Evolutionary conservation across 2,329 filamentous ascomycete genomes (phyloP).

Genomic region (Hypoxylon sp.): DNA sequence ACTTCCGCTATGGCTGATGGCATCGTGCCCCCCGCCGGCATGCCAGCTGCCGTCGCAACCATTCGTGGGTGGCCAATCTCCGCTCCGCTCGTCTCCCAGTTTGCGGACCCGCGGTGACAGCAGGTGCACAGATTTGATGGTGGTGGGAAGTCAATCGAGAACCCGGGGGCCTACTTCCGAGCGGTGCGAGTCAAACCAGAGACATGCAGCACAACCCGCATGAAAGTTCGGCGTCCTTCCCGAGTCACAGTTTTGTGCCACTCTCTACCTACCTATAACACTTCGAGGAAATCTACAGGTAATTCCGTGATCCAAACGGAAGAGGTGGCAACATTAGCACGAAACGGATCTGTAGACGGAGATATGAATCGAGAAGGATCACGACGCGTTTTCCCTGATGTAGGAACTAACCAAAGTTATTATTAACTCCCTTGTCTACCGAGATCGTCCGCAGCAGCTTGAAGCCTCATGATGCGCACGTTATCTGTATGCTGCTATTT

Average conservation of each 20-base stretch:
- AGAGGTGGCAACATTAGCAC: slow-evolving; percentile 1
- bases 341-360: slow-evolving; percentile 11
- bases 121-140: slow-evolving; percentile 5
- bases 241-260: slow-evolving; percentile 27
- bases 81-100: slow-evolving; percentile 23
- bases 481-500: slow-evolving; percentile 39
- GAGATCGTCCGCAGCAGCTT: slow-evolving; percentile 15
- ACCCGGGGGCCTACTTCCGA: slow-evolving; percentile 28
- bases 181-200: slow-evolving; percentile 10
- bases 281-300: slow-evolving; percentile 7
- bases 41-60: slow-evolving; percentile 36
- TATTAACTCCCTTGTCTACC: slow-evolving; percentile 16
- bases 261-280: not conserved
- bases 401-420: slow-evolving; percentile 18
- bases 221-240: slow-evolving; percentile 25
- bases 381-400: slow-evolving; percentile 21
- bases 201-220: slow-evolving; percentile 12
- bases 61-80: slow-evolving; percentile 29
- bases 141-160: slow-evolving; percentile 17
- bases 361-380: slow-evolving; percentile 34
- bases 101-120: slow-evolving; percentile 17
- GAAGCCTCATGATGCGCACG: slow-evolving; percentile 8
- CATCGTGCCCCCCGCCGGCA: slow-evolving; percentile 30
- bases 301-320: slow-evolving; percentile 5
- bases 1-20: slow-evolving; percentile 29